phyloP scores from a whole-genome alignment of 2,329 filamentous ascomycete species.

The Fusarium mangiferae region DNA sequence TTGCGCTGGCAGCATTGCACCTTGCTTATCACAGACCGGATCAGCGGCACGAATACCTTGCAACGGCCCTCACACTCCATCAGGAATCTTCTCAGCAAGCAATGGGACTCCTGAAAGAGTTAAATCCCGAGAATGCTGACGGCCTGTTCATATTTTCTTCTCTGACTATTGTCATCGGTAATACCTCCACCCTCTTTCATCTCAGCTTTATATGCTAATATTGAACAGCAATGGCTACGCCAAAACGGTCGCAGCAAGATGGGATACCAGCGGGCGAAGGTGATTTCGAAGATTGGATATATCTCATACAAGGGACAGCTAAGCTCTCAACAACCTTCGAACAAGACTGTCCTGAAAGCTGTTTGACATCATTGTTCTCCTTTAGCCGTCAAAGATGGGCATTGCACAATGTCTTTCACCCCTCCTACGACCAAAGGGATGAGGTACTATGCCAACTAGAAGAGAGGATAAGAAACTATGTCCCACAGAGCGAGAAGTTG shows the following conservation, averaged over 20 bases:
- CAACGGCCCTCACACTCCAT: background rate
- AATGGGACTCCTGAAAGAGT: background rate
- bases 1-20: background rate
- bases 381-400: background rate
- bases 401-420: background rate
- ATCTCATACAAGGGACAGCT: background rate
- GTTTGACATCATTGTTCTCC: background rate
- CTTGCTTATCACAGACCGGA: background rate
- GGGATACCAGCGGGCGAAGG: background rate
- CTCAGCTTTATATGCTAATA: background rate
- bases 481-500: background rate
- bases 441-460: background rate
- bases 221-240: background rate
- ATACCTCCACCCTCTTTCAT: background rate
- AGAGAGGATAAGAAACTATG: background rate
- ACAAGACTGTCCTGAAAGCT: background rate
- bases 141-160: background rate
- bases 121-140: background rate
- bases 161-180: background rate
- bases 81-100: background rate
- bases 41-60: background rate
- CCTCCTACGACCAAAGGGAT: background rate
- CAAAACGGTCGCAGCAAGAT: background rate
- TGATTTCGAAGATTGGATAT: slow-evolving; percentile 1
- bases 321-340: background rate